Percentiles rank a stretch among this genome's conserved stretches.
Conservation (phyloP, 192 early-diverging fungal genomes). For the Backusella luteola region DNA sequence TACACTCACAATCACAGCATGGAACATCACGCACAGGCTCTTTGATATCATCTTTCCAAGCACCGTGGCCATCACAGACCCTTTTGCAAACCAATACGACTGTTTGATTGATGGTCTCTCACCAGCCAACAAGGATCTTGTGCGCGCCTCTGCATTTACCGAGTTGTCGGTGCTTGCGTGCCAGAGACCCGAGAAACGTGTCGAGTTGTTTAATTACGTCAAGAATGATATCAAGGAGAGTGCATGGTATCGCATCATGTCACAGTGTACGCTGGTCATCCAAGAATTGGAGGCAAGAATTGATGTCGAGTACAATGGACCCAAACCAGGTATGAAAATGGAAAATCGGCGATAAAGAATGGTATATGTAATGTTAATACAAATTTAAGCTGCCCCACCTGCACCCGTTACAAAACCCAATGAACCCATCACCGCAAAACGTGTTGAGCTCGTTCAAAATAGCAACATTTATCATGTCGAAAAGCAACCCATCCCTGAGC, state of each 20-base stretch:
- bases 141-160: not conserved
- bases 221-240: not conserved
- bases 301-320: slow-evolving; percentile 18
- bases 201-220: not conserved
- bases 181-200: not conserved
- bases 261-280: slow-evolving; percentile 4
- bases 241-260: slow-evolving; percentile 16
- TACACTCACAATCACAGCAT: not conserved
- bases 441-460: not conserved
- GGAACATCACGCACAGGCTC: slow-evolving; percentile 22
- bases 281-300: slow-evolving; percentile 12
- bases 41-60: slow-evolving; percentile 16
- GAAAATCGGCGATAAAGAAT: not conserved
- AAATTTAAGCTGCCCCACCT: not conserved
- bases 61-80: not conserved
- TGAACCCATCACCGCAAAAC: not conserved
- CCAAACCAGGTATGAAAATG: not conserved
- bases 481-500: not conserved
- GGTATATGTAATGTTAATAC: not conserved
- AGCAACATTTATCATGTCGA: not conserved
- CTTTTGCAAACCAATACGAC: slow-evolving; percentile 1
- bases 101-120: slow-evolving; percentile 7
- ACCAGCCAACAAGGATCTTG: not conserved
- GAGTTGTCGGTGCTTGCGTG: slow-evolving; percentile 16
- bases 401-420: not conserved